Base-by-base conservation (phyloP, 305 asterid genomes). In the Andrographis paniculata region DNA sequence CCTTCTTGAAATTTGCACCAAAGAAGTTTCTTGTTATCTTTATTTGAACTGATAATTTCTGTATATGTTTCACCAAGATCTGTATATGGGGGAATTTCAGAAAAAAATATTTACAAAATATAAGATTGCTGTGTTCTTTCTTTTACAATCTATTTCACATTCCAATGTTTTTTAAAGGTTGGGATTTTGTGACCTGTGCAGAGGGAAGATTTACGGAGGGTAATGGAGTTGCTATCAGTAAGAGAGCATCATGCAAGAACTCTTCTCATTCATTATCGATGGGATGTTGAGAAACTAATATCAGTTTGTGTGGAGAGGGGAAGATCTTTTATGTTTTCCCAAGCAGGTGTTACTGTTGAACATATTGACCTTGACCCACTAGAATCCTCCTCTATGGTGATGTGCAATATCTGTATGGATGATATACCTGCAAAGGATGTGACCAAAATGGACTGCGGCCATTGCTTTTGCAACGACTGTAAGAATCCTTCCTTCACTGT, bases 391-490 rank as follows among this genome's bases (percentile, higher is more conserved):
- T 62, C 80, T 9, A 45, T 62, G 1, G 56, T 70, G 31, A 65
- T 63, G 73, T 91, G 99, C 53, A 56, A 63, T 56, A 64, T 91
- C 60, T 91, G 99, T 71, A 75, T 80, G 27, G 96, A 91, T 27
- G 95, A 87, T 46, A 74, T 87, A 33, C 76, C 72, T 2, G 72
- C 71, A 22, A 62, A 67, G 53, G 78, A 73, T 53, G 60, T 60
- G 48, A 91, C 93, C 14, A 68, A 53, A 60, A 91, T 91, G 99
- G 96, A 80, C 50, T 91, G 96, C 59, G 93, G 94, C 43, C 99
- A 91, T 68, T 70, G 72, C 72, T 91, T 91, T 64, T 91, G 99
- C 87, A 79, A 83, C 71, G 66, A 31, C 45, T 91, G 99, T 91
- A 69, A 80, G 94, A 37, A 65, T 48, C 67, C 44, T 51, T 51